Conservation (phyloP, 257 asterid species). For the Eucommia ulmoides region DNA sequence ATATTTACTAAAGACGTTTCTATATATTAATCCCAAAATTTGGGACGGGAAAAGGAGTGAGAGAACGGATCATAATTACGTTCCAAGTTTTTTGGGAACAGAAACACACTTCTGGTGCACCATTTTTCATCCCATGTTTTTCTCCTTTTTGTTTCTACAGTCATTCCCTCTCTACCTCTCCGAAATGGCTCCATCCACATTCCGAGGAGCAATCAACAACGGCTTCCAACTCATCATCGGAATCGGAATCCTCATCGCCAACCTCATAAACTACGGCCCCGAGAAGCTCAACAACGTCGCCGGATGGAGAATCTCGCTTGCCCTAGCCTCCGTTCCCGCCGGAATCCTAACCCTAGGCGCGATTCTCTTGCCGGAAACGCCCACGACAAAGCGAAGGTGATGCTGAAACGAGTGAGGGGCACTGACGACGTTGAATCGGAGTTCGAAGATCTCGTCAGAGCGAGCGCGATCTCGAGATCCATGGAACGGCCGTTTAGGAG, state of each 20-base stretch:
- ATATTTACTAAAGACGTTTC: too few species aligned
- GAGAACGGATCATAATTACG: too few species aligned
- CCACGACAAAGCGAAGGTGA: not conserved
- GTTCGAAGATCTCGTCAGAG: not conserved
- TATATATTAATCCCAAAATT: too few species aligned
- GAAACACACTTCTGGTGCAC: too few species aligned
- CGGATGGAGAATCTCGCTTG: not conserved
- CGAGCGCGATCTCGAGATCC: not conserved
- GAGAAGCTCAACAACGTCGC: not conserved
- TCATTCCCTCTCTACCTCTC: constrained; percentile 73
- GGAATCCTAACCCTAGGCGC: not conserved
- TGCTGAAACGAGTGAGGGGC: not conserved
- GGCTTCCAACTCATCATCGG: constrained; percentile 60
- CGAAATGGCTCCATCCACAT: constrained; percentile 73
- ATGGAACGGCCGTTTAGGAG: not conserved
- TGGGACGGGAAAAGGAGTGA: too few species aligned
- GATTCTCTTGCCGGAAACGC: not conserved
- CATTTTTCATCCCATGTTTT: too few species aligned
- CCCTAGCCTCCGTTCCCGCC: not conserved
- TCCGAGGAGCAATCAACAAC: constrained; percentile 60
- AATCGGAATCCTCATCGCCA: not conserved
- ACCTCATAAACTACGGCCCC: not conserved
- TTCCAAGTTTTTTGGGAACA: too few species aligned
- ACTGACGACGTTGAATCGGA: not conserved
- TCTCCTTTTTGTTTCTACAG: too few species aligned